phyloP scores from a whole-genome alignment of 179 eudicot species.

The Heliamphora pulchella region DNA sequence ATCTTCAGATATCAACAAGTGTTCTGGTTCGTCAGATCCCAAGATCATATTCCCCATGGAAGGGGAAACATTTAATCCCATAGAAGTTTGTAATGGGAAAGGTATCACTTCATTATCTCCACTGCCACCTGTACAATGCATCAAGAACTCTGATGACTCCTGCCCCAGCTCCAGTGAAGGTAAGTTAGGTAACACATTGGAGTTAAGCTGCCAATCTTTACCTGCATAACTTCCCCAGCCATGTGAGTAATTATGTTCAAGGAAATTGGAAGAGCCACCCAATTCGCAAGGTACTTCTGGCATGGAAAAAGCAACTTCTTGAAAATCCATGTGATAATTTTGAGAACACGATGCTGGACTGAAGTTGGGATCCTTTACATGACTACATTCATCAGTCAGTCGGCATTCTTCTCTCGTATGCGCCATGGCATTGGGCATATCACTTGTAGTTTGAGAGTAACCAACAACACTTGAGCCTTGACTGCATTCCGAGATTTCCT shows the following conservation, averaged over 20 bases:
- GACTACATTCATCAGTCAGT: conserved; percentile 36
- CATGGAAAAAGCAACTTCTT: conserved; percentile 38
- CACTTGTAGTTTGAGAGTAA: conserved; percentile 49
- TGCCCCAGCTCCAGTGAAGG: conserved; percentile 39
- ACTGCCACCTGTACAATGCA: conserved; percentile 27
- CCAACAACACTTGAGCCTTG: conserved; percentile 50
- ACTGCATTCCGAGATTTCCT: conserved; percentile 68
- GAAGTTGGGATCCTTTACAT: conserved; percentile 29
- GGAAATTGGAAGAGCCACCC: conserved; percentile 32
- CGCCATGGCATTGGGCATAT: conserved; percentile 29
- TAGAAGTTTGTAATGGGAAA: conserved; percentile 29
- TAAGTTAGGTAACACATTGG: conserved; percentile 37
- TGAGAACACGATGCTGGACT: conserved; percentile 38
- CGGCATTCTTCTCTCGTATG: conserved; percentile 38
- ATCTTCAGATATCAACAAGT: conserved; percentile 26
- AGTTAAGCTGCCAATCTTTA: conserved; percentile 34
- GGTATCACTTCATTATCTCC: conserved; percentile 27
- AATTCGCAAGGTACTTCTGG: conserved; percentile 48
- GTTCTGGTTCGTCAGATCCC: conserved; percentile 22
- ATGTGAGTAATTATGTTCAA: conserved; percentile 34
- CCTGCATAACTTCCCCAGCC: conserved; percentile 31
- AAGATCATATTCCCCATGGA: conserved; percentile 22
- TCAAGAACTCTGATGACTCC: conserved; percentile 40
- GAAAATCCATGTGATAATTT: conserved; percentile 32
- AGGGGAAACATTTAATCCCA: conserved; percentile 22